Evolutionary conservation across 345 rosid genomes (phyloP), one percentile per base, ranked within the genome.

Genomic region (Durio zibethinus): DNA sequence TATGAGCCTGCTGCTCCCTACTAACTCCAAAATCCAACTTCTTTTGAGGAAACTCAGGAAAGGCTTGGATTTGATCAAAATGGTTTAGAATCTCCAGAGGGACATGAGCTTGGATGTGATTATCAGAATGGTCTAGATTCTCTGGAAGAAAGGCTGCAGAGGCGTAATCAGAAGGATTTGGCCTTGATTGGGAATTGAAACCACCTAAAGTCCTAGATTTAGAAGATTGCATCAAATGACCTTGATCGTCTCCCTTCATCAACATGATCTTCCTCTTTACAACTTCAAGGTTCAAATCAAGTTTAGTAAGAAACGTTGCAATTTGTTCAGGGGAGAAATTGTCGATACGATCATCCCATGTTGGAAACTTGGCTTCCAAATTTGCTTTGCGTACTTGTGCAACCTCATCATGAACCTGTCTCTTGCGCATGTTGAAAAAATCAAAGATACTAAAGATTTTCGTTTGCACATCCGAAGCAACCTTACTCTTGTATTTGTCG

Each of bases 311-410:
- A 57, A 60, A 31, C 0, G 35, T 21, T 5, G 8, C 66, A 40
- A 75, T 38, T 14, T 68, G 27, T 25, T 74, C 27, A 3, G 33
- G 9, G 63, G 42, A 54, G 52, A 16, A 61, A 59, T 52, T 8
- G 63, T 23, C 25, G 23, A 75, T 42, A 18, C 77, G 67, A 75
- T 43, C 68, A 61, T 75, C 70, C 77, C 77, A 75, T 40, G 68
- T 43, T 0, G 57, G 77, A 29, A 59, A 75, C 77, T 29, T 75
- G 38, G 77, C 68, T 31, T 60, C 31, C 8, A 43, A 42, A 60
- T 75, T 75, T 7, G 77, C 77, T 29, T 31, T 27, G 18, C 57
- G 50, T 0, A 75, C 42, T 20, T 61, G 50, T 0, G 57, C 42
- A 9, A 61, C 31, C 25, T 75, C 57, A 10, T 60, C 69, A 0